Evolutionary conservation across 1,284 basidiomycete genomes (phyloP), one percentile per base, ranked within the genome.

Genomic region (Tylopilus orsonianus): DNA sequence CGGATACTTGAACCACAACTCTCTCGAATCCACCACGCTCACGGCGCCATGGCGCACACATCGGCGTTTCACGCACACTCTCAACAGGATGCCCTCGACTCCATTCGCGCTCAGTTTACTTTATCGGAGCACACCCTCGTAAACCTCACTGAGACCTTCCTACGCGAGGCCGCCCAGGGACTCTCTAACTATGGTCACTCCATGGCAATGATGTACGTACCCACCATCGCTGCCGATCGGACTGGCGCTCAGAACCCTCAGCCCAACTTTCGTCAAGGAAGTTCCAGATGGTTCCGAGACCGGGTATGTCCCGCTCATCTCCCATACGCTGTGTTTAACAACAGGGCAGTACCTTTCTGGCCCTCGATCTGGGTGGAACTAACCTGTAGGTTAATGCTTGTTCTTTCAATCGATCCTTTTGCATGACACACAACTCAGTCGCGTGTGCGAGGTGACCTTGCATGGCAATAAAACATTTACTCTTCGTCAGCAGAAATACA

Each of bases 341-440:
- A 33, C 22, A 45, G 23, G 51, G 41, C 50, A 66, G 93, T 40
- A 93, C 90, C 5, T 97, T 95, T 70, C 80, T 97, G 46, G 93
- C 95, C 5, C 79, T 97, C 32, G 95, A 97, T 72, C 81, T 97
- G 23, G 94, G 94, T 33, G 95, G 95, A 49, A 97, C 94, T 22
- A 97, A 97, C 67, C 77, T 97, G 86, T 94, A 69, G 66, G 87
- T 74, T 33, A 46, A 46, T 13, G 4, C 4, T 18, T 24, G 2
- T 6, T 9, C 18, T 16, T 7, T 37, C 18, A 4, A 8, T 45
- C 13, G 8, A n/a, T 41, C 26, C 33, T 22, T 8, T 43, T 53
- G 19, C 32, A 53, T 44, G 22, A 51, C 45, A 26, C 37, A 18
- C 23, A 19, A n/a, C 20, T 20, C 53, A 93, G 91, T 53, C 93